Evolutionary conservation across 768 basidiomycete species (phyloP).

Genomic region (Brasilioporus rufonigricans): DNA sequence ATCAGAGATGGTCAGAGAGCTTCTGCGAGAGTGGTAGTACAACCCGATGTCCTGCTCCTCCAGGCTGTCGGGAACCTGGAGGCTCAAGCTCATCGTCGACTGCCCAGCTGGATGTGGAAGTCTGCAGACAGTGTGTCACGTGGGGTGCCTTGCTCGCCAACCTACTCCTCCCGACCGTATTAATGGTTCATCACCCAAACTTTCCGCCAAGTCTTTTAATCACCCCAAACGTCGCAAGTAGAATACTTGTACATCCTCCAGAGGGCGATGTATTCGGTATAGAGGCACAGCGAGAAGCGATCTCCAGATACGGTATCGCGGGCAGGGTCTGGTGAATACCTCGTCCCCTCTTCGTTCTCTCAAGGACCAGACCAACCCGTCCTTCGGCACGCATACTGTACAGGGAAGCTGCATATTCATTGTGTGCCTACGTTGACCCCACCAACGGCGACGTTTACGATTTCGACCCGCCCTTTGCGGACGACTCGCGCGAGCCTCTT

Average conservation of each 20-base stretch:
- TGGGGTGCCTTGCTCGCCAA: no score
- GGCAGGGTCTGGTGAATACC: conserved; percentile 74
- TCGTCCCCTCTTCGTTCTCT: conserved; percentile 10
- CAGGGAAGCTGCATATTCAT: conserved; percentile 69
- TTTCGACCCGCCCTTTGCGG: conserved; percentile 56
- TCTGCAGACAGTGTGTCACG: no score
- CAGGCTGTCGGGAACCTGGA: conserved; percentile 10
- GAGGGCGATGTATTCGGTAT: conserved; percentile 24
- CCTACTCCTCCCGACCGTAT: no score
- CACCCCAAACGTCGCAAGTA: conserved; percentile 23
- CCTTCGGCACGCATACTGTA: conserved; percentile 27
- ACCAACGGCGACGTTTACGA: conserved; percentile 24
- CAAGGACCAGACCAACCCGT: conserved; percentile 3
- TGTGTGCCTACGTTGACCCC: conserved; percentile 53
- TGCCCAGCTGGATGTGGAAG: not conserved
- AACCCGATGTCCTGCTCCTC: conserved; percentile 33
- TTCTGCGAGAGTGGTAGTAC: conserved; percentile 23
- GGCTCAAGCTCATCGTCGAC: conserved; percentile 8
- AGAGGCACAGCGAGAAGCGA: conserved; percentile 53
- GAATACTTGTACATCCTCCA: not conserved
- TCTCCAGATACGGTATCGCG: conserved; percentile 75
- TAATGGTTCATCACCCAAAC: conserved; percentile 36
- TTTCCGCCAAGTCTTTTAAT: conserved; percentile 46
- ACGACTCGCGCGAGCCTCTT: conserved; percentile 10
- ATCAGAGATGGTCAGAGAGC: conserved; percentile 24